phyloP scores from a whole-genome alignment of 139 green algal genomes.

The Ettlia oleoabundans region DNA sequence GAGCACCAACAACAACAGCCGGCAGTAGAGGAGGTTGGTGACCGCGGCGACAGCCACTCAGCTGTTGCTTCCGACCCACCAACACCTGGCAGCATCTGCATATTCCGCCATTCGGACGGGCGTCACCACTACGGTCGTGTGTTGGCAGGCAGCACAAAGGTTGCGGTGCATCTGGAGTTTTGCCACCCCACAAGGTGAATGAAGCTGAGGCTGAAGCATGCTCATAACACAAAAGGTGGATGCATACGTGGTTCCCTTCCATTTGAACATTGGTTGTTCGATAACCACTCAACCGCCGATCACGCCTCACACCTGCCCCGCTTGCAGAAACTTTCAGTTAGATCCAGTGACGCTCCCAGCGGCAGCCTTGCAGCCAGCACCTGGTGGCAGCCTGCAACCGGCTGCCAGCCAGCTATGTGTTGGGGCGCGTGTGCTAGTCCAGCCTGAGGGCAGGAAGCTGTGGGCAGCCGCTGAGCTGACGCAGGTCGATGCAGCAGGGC shows the following conservation, averaged over 20 bases:
- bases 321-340: slow-evolving; percentile 7
- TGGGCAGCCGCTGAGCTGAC: slow-evolving; percentile 26
- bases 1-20: background rate
- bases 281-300: too few relatives aligned
- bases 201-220: background rate
- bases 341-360: background rate
- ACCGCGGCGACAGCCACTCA: background rate
- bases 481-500: background rate
- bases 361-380: background rate
- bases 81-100: background rate
- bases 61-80: background rate
- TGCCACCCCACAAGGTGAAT: background rate
- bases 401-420: background rate
- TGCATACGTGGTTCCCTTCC: too few relatives aligned
- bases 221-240: too few relatives aligned
- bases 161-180: background rate
- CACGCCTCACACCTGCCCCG: background rate
- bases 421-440: background rate
- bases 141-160: background rate
- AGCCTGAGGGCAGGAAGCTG: background rate
- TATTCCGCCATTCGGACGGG: slow-evolving; percentile 27
- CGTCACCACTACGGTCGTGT: slow-evolving; percentile 10
- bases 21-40: background rate
- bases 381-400: background rate
- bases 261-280: too few relatives aligned